phyloP scores from a whole-genome alignment of 2,329 filamentous ascomycete genomes.

The Ophiostoma triangulosporum region DNA sequence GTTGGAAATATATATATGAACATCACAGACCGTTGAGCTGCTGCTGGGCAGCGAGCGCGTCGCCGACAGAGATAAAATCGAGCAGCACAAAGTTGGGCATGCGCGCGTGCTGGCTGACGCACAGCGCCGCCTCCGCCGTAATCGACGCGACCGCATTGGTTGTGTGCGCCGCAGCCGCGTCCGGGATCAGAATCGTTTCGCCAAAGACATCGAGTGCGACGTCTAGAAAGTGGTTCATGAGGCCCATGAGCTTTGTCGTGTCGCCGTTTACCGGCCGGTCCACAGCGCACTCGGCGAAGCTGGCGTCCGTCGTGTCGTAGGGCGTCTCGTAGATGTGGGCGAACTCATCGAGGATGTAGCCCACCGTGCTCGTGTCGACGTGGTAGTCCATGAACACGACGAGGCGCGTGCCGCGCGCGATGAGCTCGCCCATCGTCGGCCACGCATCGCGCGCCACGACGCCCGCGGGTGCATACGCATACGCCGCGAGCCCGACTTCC shows the following conservation, averaged over 20 bases:
- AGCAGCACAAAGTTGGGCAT: constrained; percentile 23
- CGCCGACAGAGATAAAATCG: constrained; percentile 12
- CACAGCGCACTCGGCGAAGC: constrained; percentile 51
- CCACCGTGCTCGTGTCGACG: constrained; percentile 32
- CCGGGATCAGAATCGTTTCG: constrained; percentile 18
- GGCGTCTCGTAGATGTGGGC: constrained; percentile 54
- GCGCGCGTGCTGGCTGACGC: constrained; percentile 19
- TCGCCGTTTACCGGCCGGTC: constrained; percentile 41
- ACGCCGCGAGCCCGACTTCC: constrained; percentile 38
- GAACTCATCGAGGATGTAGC: constrained; percentile 53
- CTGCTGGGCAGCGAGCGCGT: constrained; percentile 11
- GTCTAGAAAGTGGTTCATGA: constrained; percentile 54
- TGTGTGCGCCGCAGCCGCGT: constrained; percentile 20
- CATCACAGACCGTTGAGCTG: constrained; percentile 12
- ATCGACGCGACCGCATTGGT: constrained; percentile 35
- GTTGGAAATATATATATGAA: background rate
- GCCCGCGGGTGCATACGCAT: constrained; percentile 41
- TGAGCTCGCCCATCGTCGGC: constrained; percentile 58
- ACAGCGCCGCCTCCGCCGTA: constrained; percentile 26
- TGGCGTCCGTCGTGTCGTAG: constrained; percentile 46
- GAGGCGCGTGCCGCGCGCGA: constrained; percentile 47
- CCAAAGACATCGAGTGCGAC: constrained; percentile 22
- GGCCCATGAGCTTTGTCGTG: constrained; percentile 28
- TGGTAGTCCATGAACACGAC: constrained; percentile 61
- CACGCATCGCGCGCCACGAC: constrained; percentile 32